These are phyloP conservation scores for Tricholoma flavovirens DNA, from an alignment of 768 basidiomycete species.

Conservation along the genomic window DNA sequence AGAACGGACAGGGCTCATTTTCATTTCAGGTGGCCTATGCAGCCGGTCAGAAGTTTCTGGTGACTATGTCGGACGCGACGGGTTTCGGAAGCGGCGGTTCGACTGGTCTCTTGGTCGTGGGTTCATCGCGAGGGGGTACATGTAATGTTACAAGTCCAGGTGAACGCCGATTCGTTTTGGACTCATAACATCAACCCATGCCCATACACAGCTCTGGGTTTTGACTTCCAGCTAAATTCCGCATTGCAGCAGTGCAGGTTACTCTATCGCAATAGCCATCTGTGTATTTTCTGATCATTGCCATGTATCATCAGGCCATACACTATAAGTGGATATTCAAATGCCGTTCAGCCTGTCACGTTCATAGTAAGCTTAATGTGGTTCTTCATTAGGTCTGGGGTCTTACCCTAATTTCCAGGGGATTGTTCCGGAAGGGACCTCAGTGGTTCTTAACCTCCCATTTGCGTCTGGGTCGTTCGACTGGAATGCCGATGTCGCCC, in stretches of 20 bases:
- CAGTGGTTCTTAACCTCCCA: slow-evolving; percentile 39
- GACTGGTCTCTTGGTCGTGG: slow-evolving; percentile 43
- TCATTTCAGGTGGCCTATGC: slow-evolving; percentile 39
- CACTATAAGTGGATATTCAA: slow-evolving; percentile 36
- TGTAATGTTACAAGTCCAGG: slow-evolving; percentile 48
- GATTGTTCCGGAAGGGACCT: slow-evolving; percentile 57
- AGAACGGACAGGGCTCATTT: slow-evolving; percentile 49
- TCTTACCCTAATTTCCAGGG: slow-evolving; percentile 31
- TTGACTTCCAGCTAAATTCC: slow-evolving; percentile 43
- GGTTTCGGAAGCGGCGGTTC: slow-evolving; percentile 66
- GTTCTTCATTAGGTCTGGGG: not conserved
- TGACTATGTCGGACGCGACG: slow-evolving; percentile 67
- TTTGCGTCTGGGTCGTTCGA: slow-evolving; percentile 31
- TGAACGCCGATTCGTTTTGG: slow-evolving; percentile 14
- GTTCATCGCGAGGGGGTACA: slow-evolving; percentile 35
- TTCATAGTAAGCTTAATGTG: slow-evolving; percentile 36
- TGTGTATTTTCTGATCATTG: not conserved
- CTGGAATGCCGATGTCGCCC: slow-evolving; percentile 56
- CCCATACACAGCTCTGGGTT: slow-evolving; percentile 28
- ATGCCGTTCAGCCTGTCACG: slow-evolving; percentile 48
- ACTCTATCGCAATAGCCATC: slow-evolving; percentile 15
- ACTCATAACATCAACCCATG: not conserved
- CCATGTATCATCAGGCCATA: slow-evolving; percentile 33
- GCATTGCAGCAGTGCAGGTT: slow-evolving; percentile 61
- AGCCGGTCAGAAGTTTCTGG: slow-evolving; percentile 35